Base-by-base conservation (phyloP, 441 rosid species). In the Erodium texanum region DNA sequence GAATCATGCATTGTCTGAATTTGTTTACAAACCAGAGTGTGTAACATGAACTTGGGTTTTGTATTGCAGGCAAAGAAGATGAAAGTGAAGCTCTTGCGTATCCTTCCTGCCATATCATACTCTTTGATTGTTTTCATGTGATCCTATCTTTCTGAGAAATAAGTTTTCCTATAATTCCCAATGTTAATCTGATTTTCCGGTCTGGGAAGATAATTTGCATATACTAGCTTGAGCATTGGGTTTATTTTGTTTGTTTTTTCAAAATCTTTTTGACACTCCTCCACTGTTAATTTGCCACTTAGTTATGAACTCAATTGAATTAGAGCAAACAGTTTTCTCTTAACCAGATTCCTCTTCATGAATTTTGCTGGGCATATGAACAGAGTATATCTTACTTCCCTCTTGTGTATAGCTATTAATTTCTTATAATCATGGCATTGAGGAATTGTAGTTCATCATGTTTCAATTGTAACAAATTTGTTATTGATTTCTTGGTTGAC, bases 61-160 rank as follows among this genome's bases (percentile, higher is more conserved):
- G 23, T 72, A 67, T 58, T 82, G 77, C 82, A 80, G 85, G 80
- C 36, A 68, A 73, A 64, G 70, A 70, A 38, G 14, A 88, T 90
- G 98, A 88, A 82, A 84, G 93, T 92, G 70, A 88, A 90, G 81
- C 73, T 90, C 68, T 78, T 92, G 77, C 89, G 90, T 92, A 92
- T 92, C 97, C 93, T 86, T 79, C 62, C 7, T 68, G 63, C 23
- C 61, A 45, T 66, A 24, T 64, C 54, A 19, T 68, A 19, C n/a
- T 54, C 22, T 50, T 50, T 70, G 19, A 29, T 59, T 68, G 66
- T 7, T 73, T 15, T 15, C 2, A 12, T 1, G 12, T 41, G 12
- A 41, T 12, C 10, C 48, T 41, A 27, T 4, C 9, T 8, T 41
- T 41, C 48, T 41, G 48, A 41, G 10, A 1, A 41, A 27, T 27